Evolutionary conservation across 208 protist genomes (phyloP), one percentile per base, ranked within the genome.

Genomic region (Trypanosoma congolense): DNA sequence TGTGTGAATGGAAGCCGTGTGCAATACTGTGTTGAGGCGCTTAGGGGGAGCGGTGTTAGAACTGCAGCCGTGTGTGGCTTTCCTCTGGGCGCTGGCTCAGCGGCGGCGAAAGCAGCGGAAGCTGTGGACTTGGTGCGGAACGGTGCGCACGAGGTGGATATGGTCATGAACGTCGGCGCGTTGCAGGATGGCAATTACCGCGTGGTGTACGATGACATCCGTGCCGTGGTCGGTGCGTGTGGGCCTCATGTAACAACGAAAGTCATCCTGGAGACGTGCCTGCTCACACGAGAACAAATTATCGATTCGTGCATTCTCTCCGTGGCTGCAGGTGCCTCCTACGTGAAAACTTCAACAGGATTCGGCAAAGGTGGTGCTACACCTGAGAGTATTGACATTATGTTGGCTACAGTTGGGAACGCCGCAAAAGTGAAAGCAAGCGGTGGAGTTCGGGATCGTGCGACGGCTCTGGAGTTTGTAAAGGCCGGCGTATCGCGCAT

Each of bases 281-380:
- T 95, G 9, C 64, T 97, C 14, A 77, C 70, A 1, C 61, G 81
- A 19, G 82, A 96, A 35, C 72, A 96, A 56, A 96, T 97, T 58
- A 87, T 97, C 43, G 96, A 97, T 60, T 73, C 61, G 16, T 90
- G 59, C 41, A 83, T 98, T 21, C 52, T 97, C 14, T 78, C 65
- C 22, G 80, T 87, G 5, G 71, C 90, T 2, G 92, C 90, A 6
- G 86, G 82, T 10, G 95, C 91, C 2, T 56, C 61, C n/a, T 98
- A 86, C 54, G 93, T 98, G 46, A 98, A 98, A 75, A 98, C 96
- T 0, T 96, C 90, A 4, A 98, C 95, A 16, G 96, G 96, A 10
- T 97, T 98, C 65, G 83, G 77, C 62, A 89, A 19, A 12, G 78
- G 69, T 43, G 95, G 93, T 12, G 87, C 95, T 10, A 96, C 83